Conservation (phyloP, 345 rosid species). For the Lagerstroemia speciosa region DNA sequence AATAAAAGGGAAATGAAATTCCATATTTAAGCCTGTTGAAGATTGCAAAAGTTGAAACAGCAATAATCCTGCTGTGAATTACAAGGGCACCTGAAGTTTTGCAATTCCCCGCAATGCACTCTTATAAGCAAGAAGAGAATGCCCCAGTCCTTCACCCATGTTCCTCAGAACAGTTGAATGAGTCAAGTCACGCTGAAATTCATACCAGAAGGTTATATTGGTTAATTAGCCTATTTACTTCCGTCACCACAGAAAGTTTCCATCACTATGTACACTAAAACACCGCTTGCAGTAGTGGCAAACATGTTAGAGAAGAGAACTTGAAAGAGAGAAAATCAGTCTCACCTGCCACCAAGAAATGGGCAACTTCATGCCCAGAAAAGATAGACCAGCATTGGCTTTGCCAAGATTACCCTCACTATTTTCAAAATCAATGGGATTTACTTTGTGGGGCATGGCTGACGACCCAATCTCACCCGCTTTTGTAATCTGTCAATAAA, state of each 20-base stretch:
- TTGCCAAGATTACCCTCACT: conserved; percentile 94
- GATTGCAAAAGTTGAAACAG: neutral
- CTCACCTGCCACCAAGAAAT: conserved; percentile 91
- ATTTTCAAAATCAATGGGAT: conserved; percentile 93
- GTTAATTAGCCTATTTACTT: neutral
- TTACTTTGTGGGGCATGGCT: conserved; percentile 96
- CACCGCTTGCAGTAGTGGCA: neutral
- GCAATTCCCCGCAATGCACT: conserved; percentile 76
- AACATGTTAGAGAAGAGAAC: neutral
- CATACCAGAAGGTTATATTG: neutral
- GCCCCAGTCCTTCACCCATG: conserved; percentile 93
- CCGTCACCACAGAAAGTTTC: neutral
- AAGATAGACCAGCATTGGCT: conserved; percentile 69
- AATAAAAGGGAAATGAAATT: conserved; percentile 9
- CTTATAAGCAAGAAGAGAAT: conserved; percentile 92
- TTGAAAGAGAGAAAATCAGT: neutral
- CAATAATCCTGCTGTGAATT: neutral
- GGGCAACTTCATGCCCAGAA: conserved; percentile 70
- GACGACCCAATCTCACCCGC: conserved; percentile 93
- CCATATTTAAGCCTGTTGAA: neutral
- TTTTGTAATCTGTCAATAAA: conserved; percentile 63
- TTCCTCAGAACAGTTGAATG: conserved; percentile 94
- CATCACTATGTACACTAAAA: neutral
- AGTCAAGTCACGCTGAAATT: conserved; percentile 82
- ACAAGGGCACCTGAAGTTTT: conserved; percentile 68